Evolutionary conservation across 352 stramenopile species (phyloP).

Genomic region (Globisporangium yorkense): DNA sequence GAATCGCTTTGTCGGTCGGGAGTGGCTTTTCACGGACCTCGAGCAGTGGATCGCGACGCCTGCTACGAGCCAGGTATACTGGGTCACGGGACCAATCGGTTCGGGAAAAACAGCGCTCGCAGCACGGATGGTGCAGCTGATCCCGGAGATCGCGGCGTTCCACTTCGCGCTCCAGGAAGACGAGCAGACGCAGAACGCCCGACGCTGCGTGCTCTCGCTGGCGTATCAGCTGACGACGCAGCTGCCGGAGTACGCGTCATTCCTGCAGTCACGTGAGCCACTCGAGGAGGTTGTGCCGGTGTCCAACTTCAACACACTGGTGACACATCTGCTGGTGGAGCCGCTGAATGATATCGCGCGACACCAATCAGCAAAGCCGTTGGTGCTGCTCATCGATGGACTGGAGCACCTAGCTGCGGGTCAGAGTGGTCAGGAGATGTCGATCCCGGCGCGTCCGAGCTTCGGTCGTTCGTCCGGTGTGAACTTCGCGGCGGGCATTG

Average conservation of each 20-base stretch:
- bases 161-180: conserved; percentile 71
- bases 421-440: conserved; percentile 2
- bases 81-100: conserved; percentile 66
- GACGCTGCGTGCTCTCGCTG: conserved; percentile 61
- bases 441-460: background rate
- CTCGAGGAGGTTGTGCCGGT: conserved; percentile 71
- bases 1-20: conserved; percentile 44
- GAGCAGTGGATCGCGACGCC: conserved; percentile 38
- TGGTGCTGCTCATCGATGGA: conserved; percentile 64
- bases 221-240: conserved; percentile 75
- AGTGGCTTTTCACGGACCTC: conserved; percentile 55
- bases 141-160: conserved; percentile 67
- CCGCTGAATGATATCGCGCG: conserved; percentile 63
- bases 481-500: background rate
- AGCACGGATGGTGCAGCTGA: conserved; percentile 55
- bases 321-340: conserved; percentile 46
- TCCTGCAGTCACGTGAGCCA: conserved; percentile 60
- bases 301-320: conserved; percentile 49
- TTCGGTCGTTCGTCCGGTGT: conserved; percentile 12
- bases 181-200: conserved; percentile 63
- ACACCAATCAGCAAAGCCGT: conserved; percentile 35
- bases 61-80: conserved; percentile 44
- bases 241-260: conserved; percentile 56
- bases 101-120: conserved; percentile 61
- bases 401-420: conserved; percentile 32